Evolutionary conservation across 306 rosid species (phyloP).

Genomic region (Glycine latifolia): DNA sequence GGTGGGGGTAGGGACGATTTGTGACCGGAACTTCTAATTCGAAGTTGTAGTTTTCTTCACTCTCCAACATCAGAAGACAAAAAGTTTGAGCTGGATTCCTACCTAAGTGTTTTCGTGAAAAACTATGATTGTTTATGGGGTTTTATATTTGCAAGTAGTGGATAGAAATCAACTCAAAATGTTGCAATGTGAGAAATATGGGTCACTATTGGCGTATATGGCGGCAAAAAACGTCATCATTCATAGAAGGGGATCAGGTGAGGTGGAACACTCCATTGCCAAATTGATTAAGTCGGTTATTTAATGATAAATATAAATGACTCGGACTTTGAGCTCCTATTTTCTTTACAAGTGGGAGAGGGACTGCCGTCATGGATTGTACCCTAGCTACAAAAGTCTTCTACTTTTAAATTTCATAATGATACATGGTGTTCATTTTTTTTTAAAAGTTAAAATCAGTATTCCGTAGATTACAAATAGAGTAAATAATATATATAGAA

Average conservation of each 20-base stretch:
- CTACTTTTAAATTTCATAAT: background rate
- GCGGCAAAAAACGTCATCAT: conserved; percentile 22
- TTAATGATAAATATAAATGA: conserved; percentile 29
- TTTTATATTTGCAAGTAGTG: background rate
- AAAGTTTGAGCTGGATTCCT: background rate
- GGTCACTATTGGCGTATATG: background rate
- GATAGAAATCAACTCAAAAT: too few relatives aligned
- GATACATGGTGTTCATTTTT: background rate
- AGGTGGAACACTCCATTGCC: background rate
- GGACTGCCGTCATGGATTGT: background rate
- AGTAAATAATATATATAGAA: too few relatives aligned
- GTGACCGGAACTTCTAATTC: background rate
- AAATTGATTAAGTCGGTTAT: conserved; percentile 30
- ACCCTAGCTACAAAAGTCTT: too few relatives aligned
- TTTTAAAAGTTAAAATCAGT: too few relatives aligned
- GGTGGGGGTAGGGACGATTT: background rate
- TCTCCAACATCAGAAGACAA: conserved; percentile 38
- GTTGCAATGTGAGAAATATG: background rate
- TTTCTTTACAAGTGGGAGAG: conserved; percentile 19
- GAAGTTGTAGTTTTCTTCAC: conserved; percentile 4
- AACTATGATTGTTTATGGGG: background rate
- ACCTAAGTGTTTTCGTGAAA: background rate
- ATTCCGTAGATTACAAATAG: too few relatives aligned
- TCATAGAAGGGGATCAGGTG: background rate
- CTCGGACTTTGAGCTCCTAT: background rate